Percentiles rank a stretch among this genome's conserved stretches.
Conservation (phyloP, 805 yeast species). For the Priceomyces haplophilus region DNA sequence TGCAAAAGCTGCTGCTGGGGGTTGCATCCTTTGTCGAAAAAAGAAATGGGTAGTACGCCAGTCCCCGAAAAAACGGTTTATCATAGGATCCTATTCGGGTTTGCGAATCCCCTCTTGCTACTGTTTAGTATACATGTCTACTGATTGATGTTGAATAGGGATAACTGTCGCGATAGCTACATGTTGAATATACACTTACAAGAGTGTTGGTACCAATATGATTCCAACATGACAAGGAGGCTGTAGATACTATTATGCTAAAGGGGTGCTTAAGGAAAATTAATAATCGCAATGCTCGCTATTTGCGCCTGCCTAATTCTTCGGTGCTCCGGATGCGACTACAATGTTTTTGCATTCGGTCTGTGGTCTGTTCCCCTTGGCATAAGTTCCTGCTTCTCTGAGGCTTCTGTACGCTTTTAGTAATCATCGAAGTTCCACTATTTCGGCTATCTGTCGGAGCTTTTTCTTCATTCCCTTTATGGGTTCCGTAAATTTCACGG, state of each 20-base stretch:
- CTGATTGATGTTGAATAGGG: background rate
- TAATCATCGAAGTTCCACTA: slow-evolving; percentile 3
- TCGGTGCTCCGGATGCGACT: too few species aligned
- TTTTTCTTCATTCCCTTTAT: slow-evolving; percentile 4
- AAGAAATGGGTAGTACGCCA: background rate
- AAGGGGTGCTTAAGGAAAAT: too few species aligned
- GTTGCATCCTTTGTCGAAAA: background rate
- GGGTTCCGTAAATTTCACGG: slow-evolving; percentile 1
- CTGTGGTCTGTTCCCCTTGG: background rate
- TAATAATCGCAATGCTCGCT: too few species aligned
- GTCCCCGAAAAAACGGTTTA: too few species aligned
- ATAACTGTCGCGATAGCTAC: background rate
- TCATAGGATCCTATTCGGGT: background rate
- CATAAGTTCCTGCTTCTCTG: slow-evolving; percentile 2
- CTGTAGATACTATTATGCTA: too few species aligned
- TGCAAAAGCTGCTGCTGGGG: background rate
- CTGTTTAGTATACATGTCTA: background rate
- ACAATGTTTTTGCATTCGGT: background rate
- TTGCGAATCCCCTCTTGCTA: background rate
- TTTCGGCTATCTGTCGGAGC: slow-evolving; percentile 4
- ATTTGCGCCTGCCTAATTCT: too few species aligned
- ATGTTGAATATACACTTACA: too few species aligned
- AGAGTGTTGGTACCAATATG: too few species aligned
- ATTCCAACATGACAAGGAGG: too few species aligned
- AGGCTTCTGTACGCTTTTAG: slow-evolving; percentile 4